Conservation (phyloP, 805 yeast species). For the Dipodascus geniculatus region DNA sequence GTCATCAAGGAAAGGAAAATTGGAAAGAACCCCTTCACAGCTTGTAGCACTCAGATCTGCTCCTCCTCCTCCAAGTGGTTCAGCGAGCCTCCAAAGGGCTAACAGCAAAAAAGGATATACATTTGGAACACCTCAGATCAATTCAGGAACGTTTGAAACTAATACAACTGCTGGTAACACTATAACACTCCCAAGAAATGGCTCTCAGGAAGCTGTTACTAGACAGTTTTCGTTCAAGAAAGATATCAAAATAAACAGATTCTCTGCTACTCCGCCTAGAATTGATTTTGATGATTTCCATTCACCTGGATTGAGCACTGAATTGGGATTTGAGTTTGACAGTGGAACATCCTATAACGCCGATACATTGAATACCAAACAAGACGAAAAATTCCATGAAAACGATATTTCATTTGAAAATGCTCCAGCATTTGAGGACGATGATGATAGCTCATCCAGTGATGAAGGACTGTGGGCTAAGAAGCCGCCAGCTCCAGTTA, state of each 20-base stretch:
- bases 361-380: constrained; percentile 3
- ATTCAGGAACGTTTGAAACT: background rate
- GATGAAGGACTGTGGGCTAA: constrained; percentile 56
- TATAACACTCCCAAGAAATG: constrained; percentile 3
- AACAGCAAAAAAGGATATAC: background rate
- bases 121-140: constrained; percentile 1
- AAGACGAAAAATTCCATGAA: constrained; percentile 47
- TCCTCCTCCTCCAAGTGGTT: constrained; percentile 24
- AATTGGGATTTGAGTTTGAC: background rate
- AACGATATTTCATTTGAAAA: constrained; percentile 64
- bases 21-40: constrained; percentile 30
- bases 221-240: constrained; percentile 4
- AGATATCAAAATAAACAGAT: background rate
- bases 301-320: background rate
- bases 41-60: constrained; percentile 55
- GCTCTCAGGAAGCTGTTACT: background rate
- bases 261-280: background rate
- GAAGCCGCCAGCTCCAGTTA: constrained; percentile 18
- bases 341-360: constrained; percentile 5
- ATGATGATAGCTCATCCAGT: constrained; percentile 27
- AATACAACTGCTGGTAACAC: background rate
- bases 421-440: constrained; percentile 42
- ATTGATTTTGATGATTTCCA: constrained; percentile 1
- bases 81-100: background rate
- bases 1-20: constrained; percentile 1